Evolutionary conservation across 2,329 filamentous ascomycete species (phyloP), one percentile per base, ranked within the genome.

Genomic region (Didymella sp.): DNA sequence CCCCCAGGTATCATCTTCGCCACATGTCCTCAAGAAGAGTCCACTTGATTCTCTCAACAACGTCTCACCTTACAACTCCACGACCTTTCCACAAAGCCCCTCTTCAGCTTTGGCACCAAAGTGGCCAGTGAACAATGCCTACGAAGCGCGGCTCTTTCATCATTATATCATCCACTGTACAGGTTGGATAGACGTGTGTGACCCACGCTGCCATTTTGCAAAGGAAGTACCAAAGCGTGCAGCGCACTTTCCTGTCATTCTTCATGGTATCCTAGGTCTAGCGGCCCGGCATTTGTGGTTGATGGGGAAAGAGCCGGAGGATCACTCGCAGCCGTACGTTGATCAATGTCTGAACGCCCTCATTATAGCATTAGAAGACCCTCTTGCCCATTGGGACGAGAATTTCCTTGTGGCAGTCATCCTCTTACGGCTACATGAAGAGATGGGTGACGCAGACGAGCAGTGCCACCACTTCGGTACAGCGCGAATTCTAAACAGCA

Each of bases 321-420:
- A 75, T 48, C 76, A 78, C 53, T 80, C 79, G 1, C 75, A 79
- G 11, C 71, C 73, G 9, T 82, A 81, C 56, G 76, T 81, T 33
- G 77, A 79, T 19, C 71, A 78, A 47, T 82, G 80, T 54, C 70
- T 83, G 9, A 76, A 80, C 50, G 68, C 81, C 11, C 73, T 83
- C 5, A 82, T 83, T 2, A 70, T 77, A 11, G 77, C 78, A 2
- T 71, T 83, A 13, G 74, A 78, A 7, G 74, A 76, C 31, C 77
- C 79, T 0, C 72, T 73, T 1, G 69, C 76, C 1, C 75, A 76
- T 1, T 80, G 78, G 62, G 79, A 81, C 44, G 80, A 81, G 28
- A 79, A 78, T 15, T 75, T 82, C 2, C 68, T 83, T 0, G 76
- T 80, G 0, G 79, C 80, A 0, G 80, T 84, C 0, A 81, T 83